Conservation (phyloP, 768 basidiomycete species). For the Tremella fuciformis region DNA sequence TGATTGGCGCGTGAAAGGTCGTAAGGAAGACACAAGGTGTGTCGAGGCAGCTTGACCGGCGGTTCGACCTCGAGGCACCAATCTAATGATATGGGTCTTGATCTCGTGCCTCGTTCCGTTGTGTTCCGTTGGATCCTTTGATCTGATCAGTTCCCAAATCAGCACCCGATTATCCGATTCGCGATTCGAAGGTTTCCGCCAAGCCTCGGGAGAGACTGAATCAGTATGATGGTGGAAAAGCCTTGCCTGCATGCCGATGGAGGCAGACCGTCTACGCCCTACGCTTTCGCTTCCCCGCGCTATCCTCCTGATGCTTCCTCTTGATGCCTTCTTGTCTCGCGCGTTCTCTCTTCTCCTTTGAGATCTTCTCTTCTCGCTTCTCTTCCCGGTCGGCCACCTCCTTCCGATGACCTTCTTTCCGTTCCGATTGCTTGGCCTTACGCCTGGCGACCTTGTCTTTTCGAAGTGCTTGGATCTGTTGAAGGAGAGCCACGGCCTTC, state of each 20-base stretch:
- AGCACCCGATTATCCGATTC: too few relatives aligned
- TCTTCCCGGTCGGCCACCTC: conserved; percentile 63
- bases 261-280: background rate
- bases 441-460: conserved; percentile 79
- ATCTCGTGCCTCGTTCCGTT: too few relatives aligned
- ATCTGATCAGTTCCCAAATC: too few relatives aligned
- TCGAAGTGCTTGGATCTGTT: conserved; percentile 86
- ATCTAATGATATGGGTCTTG: too few relatives aligned
- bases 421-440: conserved; percentile 82
- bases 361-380: conserved; percentile 44
- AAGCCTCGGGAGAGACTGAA: too few relatives aligned
- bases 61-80: too few relatives aligned
- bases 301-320: conserved; percentile 41
- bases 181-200: too few relatives aligned
- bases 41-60: too few relatives aligned
- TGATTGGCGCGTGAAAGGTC: too few relatives aligned
- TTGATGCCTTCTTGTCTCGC: conserved; percentile 47
- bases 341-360: conserved; percentile 49
- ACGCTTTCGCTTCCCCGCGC: conserved; percentile 36
- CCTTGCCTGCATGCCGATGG: background rate
- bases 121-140: too few relatives aligned
- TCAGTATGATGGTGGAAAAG: too few relatives aligned
- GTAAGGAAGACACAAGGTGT: too few relatives aligned
- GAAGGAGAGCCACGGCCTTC: conserved; percentile 81
- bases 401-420: conserved; percentile 66